Evolutionary conservation across 2,329 filamentous ascomycete genomes (phyloP).

Genomic region (Nigrograna mackinnonii): DNA sequence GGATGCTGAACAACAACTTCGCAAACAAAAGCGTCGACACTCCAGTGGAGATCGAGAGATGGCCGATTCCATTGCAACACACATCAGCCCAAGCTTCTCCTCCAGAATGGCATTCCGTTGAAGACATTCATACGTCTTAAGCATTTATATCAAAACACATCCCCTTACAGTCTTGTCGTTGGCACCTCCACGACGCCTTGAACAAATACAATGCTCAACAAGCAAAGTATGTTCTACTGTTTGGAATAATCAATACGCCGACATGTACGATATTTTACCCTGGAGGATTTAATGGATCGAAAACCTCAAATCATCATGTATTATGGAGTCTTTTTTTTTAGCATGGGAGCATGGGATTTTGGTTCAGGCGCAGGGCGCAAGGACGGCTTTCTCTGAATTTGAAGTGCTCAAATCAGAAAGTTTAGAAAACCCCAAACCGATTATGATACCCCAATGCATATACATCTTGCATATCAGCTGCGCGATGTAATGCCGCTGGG

Average conservation of each 20-base stretch:
- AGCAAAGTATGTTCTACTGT: not conserved
- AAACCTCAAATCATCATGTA: no score
- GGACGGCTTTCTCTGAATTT: slow-evolving; percentile 1
- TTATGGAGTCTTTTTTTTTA: no score
- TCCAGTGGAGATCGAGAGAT: slow-evolving; percentile 39
- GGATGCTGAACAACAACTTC: slow-evolving; percentile 57
- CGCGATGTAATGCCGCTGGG: no score
- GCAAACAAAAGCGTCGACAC: slow-evolving; percentile 44
- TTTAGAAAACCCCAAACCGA: no score
- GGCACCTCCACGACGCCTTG: not conserved
- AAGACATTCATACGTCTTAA: slow-evolving; percentile 33
- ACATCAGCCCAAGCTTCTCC: slow-evolving; percentile 34
- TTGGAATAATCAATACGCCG: not conserved
- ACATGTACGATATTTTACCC: not conserved
- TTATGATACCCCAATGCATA: no score
- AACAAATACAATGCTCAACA: not conserved
- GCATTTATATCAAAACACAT: slow-evolving; percentile 12
- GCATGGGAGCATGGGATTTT: not conserved
- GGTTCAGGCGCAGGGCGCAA: not conserved
- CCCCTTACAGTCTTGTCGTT: not conserved
- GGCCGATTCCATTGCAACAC: slow-evolving; percentile 38
- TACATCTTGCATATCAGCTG: no score
- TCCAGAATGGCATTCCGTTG: slow-evolving; percentile 20
- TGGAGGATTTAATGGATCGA: no score
- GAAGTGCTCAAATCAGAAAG: slow-evolving; percentile 9